A percentile compares a stretch with the other conserved stretches of the same genome.
Evolutionary conservation across 148 eudicot genomes (phyloP).

Genomic region (Silene latifolia): DNA sequence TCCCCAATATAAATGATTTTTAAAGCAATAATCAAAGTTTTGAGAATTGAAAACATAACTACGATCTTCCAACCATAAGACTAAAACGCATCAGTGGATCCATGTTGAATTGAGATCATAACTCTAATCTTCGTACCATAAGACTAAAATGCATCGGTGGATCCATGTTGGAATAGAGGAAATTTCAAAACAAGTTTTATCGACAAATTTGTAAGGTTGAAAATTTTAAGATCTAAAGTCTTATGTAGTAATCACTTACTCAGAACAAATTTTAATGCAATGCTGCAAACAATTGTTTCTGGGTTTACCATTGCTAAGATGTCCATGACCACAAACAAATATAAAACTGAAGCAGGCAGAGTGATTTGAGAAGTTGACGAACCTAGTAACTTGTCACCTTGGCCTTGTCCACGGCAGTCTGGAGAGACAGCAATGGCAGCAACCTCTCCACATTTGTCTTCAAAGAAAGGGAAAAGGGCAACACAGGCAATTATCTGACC

Average conservation of each 20-base stretch:
- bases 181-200: neutral
- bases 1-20: neutral
- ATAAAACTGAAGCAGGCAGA: slow-evolving; percentile 8
- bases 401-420: slow-evolving; percentile 96
- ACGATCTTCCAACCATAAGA: neutral
- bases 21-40: neutral
- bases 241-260: neutral
- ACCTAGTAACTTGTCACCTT: slow-evolving; percentile 96
- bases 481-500: slow-evolving; percentile 95
- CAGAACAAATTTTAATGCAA: neutral
- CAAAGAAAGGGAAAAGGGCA: slow-evolving; percentile 79
- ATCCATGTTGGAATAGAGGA: neutral
- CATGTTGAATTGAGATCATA: neutral
- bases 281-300: neutral
- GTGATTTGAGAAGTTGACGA: slow-evolving; percentile 9
- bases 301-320: neutral
- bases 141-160: neutral
- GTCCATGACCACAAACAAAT: neutral
- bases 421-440: slow-evolving; percentile 97
- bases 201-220: neutral
- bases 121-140: neutral
- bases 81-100: neutral
- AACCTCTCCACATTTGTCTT: slow-evolving; percentile 87
- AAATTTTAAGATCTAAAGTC: neutral
- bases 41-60: neutral